phyloP scores from a whole-genome alignment of 495 filamentous ascomycete species.

The Poronia punctata region DNA sequence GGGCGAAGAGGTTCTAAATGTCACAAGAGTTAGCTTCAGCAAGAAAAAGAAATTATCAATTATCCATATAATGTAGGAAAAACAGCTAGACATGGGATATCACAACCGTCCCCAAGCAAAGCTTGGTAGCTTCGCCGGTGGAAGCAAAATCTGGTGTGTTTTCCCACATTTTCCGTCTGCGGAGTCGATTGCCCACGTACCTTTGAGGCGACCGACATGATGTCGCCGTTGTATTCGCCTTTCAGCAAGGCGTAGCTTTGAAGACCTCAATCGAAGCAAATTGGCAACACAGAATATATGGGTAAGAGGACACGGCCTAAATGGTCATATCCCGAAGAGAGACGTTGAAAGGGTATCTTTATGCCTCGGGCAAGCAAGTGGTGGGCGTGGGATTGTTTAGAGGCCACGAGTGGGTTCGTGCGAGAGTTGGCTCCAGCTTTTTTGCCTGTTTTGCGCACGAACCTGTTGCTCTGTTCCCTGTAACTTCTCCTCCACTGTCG shows the following conservation, averaged over 20 bases:
- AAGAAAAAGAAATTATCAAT: slow-evolving; percentile 4
- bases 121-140: too few species aligned
- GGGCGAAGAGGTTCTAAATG: slow-evolving; percentile 72
- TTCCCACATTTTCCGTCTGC: too few species aligned
- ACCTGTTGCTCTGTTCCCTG: background rate
- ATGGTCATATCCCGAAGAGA: slow-evolving; percentile 23
- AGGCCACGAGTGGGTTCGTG: slow-evolving; percentile 1
- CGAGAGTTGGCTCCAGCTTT: slow-evolving; percentile 3
- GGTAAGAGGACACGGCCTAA: slow-evolving; percentile 27
- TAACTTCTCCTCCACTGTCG: background rate
- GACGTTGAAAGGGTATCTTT: background rate
- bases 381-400: slow-evolving; percentile 3
- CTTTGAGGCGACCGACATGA: slow-evolving; percentile 59
- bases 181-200: slow-evolving; percentile 28
- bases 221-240: slow-evolving; percentile 44
- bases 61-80: slow-evolving; percentile 3
- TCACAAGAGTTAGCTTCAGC: slow-evolving; percentile 24
- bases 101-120: too few species aligned
- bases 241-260: slow-evolving; percentile 38
- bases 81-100: too few species aligned
- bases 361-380: slow-evolving; percentile 1
- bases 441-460: slow-evolving; percentile 6
- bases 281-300: slow-evolving; percentile 21
- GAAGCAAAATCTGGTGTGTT: too few species aligned
- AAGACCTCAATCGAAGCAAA: slow-evolving; percentile 24